Conservation (phyloP, 768 basidiomycete species). For the Solioccasus polychromus region DNA sequence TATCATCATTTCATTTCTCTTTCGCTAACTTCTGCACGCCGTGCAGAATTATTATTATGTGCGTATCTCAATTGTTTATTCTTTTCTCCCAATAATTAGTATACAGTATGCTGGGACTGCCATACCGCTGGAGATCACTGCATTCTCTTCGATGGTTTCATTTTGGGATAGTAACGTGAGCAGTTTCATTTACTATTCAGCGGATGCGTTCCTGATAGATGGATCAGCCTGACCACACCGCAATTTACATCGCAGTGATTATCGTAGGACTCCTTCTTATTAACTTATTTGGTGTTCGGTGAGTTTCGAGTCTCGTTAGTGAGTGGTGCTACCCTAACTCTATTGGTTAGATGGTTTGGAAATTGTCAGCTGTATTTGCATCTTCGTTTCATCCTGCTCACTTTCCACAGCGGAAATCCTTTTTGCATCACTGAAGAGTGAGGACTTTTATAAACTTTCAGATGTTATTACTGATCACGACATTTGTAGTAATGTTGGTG, state of each 20-base stretch:
- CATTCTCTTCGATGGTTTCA: slow-evolving; percentile 45
- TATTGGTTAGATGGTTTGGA: slow-evolving; percentile 19
- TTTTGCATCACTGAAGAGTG: slow-evolving; percentile 23
- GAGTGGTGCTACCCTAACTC: slow-evolving; percentile 36
- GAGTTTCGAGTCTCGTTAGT: slow-evolving; percentile 32
- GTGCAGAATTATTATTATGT: slow-evolving; percentile 36
- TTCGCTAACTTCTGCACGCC: slow-evolving; percentile 1
- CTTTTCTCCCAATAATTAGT: background rate
- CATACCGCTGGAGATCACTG: slow-evolving; percentile 49
- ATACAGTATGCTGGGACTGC: slow-evolving; percentile 32
- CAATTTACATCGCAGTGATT: slow-evolving; percentile 40
- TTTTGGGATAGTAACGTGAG: slow-evolving; percentile 45
- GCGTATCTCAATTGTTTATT: background rate
- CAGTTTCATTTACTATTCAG: background rate
- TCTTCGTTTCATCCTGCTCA: slow-evolving; percentile 1
- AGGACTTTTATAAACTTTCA: background rate
- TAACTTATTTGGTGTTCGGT: slow-evolving; percentile 48
- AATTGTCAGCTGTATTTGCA: slow-evolving; percentile 13
- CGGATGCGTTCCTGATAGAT: slow-evolving; percentile 11
- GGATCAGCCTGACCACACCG: slow-evolving; percentile 34
- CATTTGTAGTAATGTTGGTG: slow-evolving; percentile 35
- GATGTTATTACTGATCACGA: background rate
- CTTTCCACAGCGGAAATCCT: slow-evolving; percentile 19
- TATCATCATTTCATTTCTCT: background rate
- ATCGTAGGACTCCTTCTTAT: slow-evolving; percentile 38